A percentile compares a stretch with the other conserved stretches of the same genome.
Evolutionary conservation across 345 rosid species (phyloP).

Genomic region (Camelina sativa): DNA sequence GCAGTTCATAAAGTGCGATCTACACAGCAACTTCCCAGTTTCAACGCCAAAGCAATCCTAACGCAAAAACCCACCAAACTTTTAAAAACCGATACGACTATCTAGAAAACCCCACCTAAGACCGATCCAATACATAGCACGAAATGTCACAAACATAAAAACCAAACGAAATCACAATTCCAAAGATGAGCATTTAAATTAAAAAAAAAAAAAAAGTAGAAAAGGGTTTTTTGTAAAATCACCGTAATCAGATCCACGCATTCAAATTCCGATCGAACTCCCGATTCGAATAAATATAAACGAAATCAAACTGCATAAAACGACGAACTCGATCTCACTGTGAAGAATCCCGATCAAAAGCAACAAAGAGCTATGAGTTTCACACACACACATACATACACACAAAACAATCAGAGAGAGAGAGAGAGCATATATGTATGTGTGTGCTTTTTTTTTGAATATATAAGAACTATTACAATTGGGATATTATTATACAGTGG

Average conservation of each 20-base stretch:
- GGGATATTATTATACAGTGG: conserved; percentile 1
- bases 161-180: conserved; percentile 27
- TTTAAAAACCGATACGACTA: not conserved
- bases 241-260: conserved; percentile 49
- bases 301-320: conserved; percentile 24
- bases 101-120: conserved; percentile 8
- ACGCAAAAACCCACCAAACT: conserved; percentile 30
- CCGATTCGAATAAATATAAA: not conserved
- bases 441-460: not conserved
- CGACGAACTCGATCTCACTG: conserved; percentile 34
- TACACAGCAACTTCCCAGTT: conserved; percentile 18
- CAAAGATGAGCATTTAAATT: not conserved
- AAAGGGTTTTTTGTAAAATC: conserved; percentile 39
- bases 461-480: not conserved
- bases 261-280: conserved; percentile 33
- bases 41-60: conserved; percentile 10
- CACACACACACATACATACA: conserved; percentile 15
- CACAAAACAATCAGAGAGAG: conserved; percentile 18
- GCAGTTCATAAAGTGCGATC: conserved; percentile 23
- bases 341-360: conserved; percentile 29
- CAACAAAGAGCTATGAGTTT: conserved; percentile 18
- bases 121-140: conserved; percentile 31
- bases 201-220: not conserved
- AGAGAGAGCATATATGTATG: conserved; percentile 2
- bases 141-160: conserved; percentile 9